Conservation (phyloP, 805 yeast genomes). For the Hanseniaspora mollemarum region DNA sequence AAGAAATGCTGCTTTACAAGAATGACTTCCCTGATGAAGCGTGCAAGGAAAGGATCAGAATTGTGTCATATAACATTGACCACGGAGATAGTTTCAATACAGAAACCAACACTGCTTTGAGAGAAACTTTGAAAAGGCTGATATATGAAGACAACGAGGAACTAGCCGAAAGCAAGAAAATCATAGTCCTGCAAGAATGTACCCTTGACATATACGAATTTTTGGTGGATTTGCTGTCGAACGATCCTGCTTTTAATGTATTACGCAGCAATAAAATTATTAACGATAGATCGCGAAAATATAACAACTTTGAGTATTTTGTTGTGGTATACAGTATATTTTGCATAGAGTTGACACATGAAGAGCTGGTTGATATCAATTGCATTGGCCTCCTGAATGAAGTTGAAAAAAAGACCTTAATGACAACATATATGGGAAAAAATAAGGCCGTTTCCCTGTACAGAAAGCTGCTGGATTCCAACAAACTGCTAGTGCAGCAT, state of each 20-base stretch:
- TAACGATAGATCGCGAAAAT: neutral
- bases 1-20: neutral
- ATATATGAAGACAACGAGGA: neutral
- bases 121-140: neutral
- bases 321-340: neutral
- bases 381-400: neutral
- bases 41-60: neutral
- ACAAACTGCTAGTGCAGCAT: constrained; percentile 1
- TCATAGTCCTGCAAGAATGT: constrained; percentile 12
- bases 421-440: neutral
- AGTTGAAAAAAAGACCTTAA: neutral
- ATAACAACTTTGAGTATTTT: constrained; percentile 10
- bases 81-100: constrained; percentile 7
- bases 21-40: neutral
- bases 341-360: neutral
- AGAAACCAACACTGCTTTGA: neutral
- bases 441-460: neutral
- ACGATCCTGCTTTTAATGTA: neutral
- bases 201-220: constrained; percentile 4
- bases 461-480: constrained; percentile 9
- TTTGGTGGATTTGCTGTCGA: neutral
- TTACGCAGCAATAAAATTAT: constrained; percentile 8
- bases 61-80: constrained; percentile 9
- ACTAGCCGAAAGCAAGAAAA: neutral
- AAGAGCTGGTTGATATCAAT: neutral